Base-by-base conservation (phyloP, 768 basidiomycete species). In the Russula virescens region DNA sequence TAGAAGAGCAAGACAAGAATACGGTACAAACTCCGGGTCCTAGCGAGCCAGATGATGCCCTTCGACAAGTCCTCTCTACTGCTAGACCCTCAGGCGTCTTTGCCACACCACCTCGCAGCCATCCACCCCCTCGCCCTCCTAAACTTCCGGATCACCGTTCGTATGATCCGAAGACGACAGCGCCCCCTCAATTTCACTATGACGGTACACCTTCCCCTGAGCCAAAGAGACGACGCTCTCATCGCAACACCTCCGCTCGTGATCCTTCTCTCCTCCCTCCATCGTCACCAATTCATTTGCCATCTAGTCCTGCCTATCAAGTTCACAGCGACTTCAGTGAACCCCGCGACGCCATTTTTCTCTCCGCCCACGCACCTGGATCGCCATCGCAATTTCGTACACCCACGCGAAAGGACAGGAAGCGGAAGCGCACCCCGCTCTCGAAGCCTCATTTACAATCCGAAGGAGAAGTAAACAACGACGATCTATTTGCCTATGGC, bases 401-500 rank as follows among this genome's bases (percentile, higher is more conserved):
- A 1, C 64, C 64, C 19, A 65, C 64, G 3, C 62, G 64, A 28
- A 58, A 50, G 26, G 45, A 53, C n/a, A 56, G 28, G 47, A 65
- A 55, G 25, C 64, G 58, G 28, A 65, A 49, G 48, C 58, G 63
- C 40, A 58, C 54, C 25, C 58, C 63, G 3, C 46, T 60, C 40
- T 45, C 58, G n/a, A 50, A 47, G 26, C 46, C 52, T 47, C 51
- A 48, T n/a, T 34, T 55, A 25, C 31, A 40, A 23, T 59, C 65
- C 26, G 63, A 60, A 49, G 54, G 38, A 31, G 54, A 55, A 4
- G 18, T 45, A 13, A 52, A 64, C 26, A 65, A 66, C 3, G 63
- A 67, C 21, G 66, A 65, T 38, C 26, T 67, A 9, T 67, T 67
- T 18, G 64, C 64, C 10, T 31, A 65, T 25, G 64, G 64, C 16